These are phyloP conservation scores for Linum lewisii DNA, from an alignment of 345 rosid species.

Conservation along the genomic window DNA sequence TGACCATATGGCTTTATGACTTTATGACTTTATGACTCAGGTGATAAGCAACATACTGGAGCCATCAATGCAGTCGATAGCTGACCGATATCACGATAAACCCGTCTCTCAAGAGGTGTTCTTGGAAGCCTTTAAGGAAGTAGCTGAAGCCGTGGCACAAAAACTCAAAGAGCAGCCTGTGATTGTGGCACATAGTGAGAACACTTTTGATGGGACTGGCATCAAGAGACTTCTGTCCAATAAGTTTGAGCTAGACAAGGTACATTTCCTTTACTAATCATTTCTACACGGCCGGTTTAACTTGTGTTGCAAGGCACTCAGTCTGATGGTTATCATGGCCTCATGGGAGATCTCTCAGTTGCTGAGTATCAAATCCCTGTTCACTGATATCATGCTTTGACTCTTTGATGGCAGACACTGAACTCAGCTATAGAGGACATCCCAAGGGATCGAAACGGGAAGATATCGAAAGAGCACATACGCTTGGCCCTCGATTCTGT, in stretches of 20 bases:
- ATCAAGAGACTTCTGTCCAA: conserved; percentile 60
- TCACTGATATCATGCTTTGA: neutral
- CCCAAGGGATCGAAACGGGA: conserved; percentile 62
- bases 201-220: conserved; percentile 77
- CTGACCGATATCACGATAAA: conserved; percentile 26
- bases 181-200: conserved; percentile 86
- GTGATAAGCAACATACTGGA: conserved; percentile 70
- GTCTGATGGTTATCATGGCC: too few relatives aligned
- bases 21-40: conserved; percentile 32
- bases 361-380: neutral
- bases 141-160: conserved; percentile 54
- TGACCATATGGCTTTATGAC: neutral
- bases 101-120: conserved; percentile 42
- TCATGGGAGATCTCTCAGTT: too few relatives aligned
- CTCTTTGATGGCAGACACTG: conserved; percentile 34
- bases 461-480: conserved; percentile 54
- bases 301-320: too few relatives aligned
- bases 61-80: conserved; percentile 42
- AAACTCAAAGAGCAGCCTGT: conserved; percentile 86
- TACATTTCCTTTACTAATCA: conserved; percentile 11
- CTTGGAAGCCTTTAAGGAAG: conserved; percentile 57
- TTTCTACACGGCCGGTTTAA: too few relatives aligned
- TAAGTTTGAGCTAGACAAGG: conserved; percentile 87
- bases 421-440: conserved; percentile 39
- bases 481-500: conserved; percentile 53